Evolutionary conservation across 2,329 filamentous ascomycete species (phyloP), one percentile per base, ranked within the genome.

Genomic region (Penicillium sp.): DNA sequence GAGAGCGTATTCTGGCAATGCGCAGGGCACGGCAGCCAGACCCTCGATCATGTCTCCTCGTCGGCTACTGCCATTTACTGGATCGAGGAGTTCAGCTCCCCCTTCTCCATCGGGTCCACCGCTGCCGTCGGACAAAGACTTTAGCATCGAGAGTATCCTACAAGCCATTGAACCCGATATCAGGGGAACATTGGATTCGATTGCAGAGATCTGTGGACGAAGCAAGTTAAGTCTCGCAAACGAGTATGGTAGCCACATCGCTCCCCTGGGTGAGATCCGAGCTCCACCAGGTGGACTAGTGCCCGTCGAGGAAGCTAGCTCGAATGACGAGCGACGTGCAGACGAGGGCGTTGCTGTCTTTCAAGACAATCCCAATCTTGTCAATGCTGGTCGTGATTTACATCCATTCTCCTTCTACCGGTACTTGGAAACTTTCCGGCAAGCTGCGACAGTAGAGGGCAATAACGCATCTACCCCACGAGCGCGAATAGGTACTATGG

Each of bases 151-250:
- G 18, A 68, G 69, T 17, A 76, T 78, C 41, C 61, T 78, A 10
- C 67, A 68, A 15, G 72, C 75, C 17, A 73, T 78, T 38, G 74
- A 79, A 39, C 71, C 74, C 9, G 76, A 80, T 48, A 76, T 80
- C 31, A 65, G 73, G 44, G 62, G 63, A 10, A 76, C 76, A 7
- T 68, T 81, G 36, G 74, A 80, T 51, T 74, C 75, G 11, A 80
- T 81, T 48, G 76, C 77, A 15, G 75, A 79, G 50, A 79, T 81
- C 42, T 78, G 75, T 48, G 77, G 77, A 3, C 68, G 75, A 42
- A 80, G 75, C 57, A 72, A 72, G 47, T 63, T 79, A 52, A 79
- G 76, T 49, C 61, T 81, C 42, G 76, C 77, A 7, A 76, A 80
- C 51, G 76, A 80, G 54, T 78, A 81, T 54, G 72, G 70, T 22